Evolutionary conservation across 83 land plant genomes (phyloP), one percentile per base, ranked within the genome.

Genomic region (Diphasiastrum complanatum): DNA sequence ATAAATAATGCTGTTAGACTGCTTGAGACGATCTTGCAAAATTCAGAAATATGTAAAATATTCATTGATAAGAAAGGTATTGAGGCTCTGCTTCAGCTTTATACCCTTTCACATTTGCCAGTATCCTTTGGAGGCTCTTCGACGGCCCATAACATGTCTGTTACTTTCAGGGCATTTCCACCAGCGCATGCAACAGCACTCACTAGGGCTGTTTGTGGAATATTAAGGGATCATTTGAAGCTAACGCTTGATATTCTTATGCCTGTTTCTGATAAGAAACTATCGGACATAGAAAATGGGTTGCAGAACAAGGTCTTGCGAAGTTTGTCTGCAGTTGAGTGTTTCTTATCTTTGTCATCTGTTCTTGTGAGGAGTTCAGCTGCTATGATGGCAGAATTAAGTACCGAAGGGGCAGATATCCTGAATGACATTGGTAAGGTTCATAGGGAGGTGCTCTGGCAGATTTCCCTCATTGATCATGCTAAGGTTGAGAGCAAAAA

Each of bases 61-160:
- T 95, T 95, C 78, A 91, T 95, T 48, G 97, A 95, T 75, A 89
- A 82, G 47, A 78, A 79, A 20, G 99, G 99, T 14, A 86, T 95
- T 64, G 90, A 95, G 63, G 84, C 93, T 46, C 54, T 95, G 50
- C 50, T 90, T 37, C 90, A 75, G 75, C 87, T 95, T 55, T 66
- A 92, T 0, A 70, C 85, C 34, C 81, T 83, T 18, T 87, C 97
- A 5, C 78, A 82, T 56, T 81, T 95, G 72, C 79, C 83, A 0
- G 87, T 86, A 14, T 89, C 96, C 37, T 83, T 91, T 54, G 90
- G 89, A 47, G 99, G 97, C n/a, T 86, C 84, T 70, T 75, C 99
- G 30, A 80, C 89, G 47, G 97, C 97, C 30, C 55, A 90, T 43
- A 87, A 95, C 32, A 90, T 90, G 75, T 86, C 89, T 14, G 78